phyloP scores from a whole-genome alignment of 1,139 yeast species.

The Saccharomyces pastorianus region DNA sequence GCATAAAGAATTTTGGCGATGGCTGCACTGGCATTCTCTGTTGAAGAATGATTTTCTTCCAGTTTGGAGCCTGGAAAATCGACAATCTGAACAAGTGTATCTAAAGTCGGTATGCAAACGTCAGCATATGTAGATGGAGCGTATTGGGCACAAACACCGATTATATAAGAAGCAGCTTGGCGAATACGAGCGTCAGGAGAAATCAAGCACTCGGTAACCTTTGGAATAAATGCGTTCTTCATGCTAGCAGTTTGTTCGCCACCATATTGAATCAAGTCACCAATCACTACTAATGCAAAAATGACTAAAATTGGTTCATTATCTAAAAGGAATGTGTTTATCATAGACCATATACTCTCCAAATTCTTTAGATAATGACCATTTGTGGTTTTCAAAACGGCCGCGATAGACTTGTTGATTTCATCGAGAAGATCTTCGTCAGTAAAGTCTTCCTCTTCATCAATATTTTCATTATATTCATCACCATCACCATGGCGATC shows the following conservation, averaged over 20 bases:
- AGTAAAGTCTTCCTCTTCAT: slow-evolving; percentile 75
- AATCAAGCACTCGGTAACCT: slow-evolving; percentile 56
- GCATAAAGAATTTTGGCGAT: slow-evolving; percentile 71
- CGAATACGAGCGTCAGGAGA: slow-evolving; percentile 68
- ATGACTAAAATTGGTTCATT: slow-evolving; percentile 60
- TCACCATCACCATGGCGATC: slow-evolving; percentile 62
- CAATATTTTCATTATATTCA: slow-evolving; percentile 48
- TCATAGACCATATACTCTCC: slow-evolving; percentile 48
- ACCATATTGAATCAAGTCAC: slow-evolving; percentile 72
- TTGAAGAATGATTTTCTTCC: slow-evolving; percentile 77
- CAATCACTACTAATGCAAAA: slow-evolving; percentile 73
- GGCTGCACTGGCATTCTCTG: slow-evolving; percentile 78
- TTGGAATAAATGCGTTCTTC: slow-evolving; percentile 55
- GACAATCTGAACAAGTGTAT: slow-evolving; percentile 65
- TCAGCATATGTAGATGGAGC: slow-evolving; percentile 61
- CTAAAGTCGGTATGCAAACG: slow-evolving; percentile 59
- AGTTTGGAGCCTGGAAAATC: slow-evolving; percentile 78
- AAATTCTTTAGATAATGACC: slow-evolving; percentile 57
- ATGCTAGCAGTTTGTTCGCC: slow-evolving; percentile 61
- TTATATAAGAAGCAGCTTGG: slow-evolving; percentile 78
- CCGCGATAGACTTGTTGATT: slow-evolving; percentile 67
- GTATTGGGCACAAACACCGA: slow-evolving; percentile 79
- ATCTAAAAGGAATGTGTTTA: slow-evolving; percentile 51
- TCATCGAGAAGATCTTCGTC: slow-evolving; percentile 87
- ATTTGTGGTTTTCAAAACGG: slow-evolving; percentile 59